A percentile compares a stretch with the other conserved stretches of the same genome.
These are phyloP conservation scores for Rhipidocladum racemiflorum DNA, from an alignment of 176 grass and related monocot species.

Conservation along the genomic window DNA sequence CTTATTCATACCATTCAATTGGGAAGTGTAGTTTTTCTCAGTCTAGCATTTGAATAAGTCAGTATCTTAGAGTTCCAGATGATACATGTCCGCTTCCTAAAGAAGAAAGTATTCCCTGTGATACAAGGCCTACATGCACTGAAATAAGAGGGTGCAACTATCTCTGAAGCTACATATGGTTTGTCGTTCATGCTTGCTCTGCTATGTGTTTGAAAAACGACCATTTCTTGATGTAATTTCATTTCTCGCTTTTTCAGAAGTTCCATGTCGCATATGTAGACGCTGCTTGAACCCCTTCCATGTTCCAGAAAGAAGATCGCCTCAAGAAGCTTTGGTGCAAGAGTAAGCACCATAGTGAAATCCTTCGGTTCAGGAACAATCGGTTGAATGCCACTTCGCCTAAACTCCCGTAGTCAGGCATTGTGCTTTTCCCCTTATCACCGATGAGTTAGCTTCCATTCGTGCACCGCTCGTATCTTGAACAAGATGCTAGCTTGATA, in stretches of 20 bases:
- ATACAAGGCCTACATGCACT: neutral
- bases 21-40: neutral
- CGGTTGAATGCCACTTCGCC: conserved; percentile 25
- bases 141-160: neutral
- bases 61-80: neutral
- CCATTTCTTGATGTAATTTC: neutral
- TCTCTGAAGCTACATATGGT: neutral
- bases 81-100: neutral
- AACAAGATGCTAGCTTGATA: neutral
- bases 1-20: neutral
- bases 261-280: conserved; percentile 89
- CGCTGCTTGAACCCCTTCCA: conserved; percentile 91
- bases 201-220: neutral
- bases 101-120: neutral
- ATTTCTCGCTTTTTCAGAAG: conserved; percentile 84
- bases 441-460: neutral
- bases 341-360: conserved; percentile 81
- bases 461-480: conserved; percentile 10
- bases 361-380: conserved; percentile 57
- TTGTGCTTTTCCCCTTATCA: neutral
- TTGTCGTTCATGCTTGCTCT: neutral
- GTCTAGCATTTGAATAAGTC: neutral
- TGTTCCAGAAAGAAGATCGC: conserved; percentile 94
- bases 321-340: conserved; percentile 79
- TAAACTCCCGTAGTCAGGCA: neutral